A percentile compares a stretch with the other conserved stretches of the same genome.
Conservation (phyloP, 331 rosid genomes). For the Saraca asoca region DNA sequence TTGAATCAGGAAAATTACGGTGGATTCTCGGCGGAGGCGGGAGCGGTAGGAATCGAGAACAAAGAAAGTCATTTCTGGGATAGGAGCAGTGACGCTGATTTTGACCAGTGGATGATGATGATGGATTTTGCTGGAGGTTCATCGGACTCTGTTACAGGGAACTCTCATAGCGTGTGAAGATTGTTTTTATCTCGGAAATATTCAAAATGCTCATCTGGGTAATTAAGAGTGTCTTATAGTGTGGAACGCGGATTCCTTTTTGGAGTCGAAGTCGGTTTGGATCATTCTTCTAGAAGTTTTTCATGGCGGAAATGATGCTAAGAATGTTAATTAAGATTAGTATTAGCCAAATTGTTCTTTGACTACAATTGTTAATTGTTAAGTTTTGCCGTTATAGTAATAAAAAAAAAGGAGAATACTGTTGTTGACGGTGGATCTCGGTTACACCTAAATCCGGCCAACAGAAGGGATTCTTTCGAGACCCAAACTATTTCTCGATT, state of each 20-base stretch:
- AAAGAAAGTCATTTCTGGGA: slow-evolving; percentile 52
- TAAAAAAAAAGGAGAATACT: no score
- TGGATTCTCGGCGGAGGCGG: slow-evolving; percentile 17
- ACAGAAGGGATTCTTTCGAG: no score
- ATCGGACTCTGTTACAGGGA: slow-evolving; percentile 45
- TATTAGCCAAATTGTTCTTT: no score
- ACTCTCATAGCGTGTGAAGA: slow-evolving; percentile 32
- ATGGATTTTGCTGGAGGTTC: slow-evolving; percentile 52
- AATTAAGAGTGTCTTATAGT: background rate
- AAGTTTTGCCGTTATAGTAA: no score
- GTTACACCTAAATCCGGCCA: no score
- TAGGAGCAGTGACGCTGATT: slow-evolving; percentile 44
- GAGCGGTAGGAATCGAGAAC: slow-evolving; percentile 4
- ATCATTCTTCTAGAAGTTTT: no score
- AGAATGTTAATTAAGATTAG: no score
- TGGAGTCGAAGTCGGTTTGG: no score
- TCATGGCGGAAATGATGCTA: no score
- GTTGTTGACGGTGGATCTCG: no score
- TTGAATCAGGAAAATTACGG: background rate
- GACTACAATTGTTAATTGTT: no score
- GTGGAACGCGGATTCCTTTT: background rate
- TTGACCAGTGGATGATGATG: slow-evolving; percentile 49
- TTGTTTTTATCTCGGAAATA: background rate
- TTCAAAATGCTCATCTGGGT: background rate
- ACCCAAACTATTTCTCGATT: no score